Evolutionary conservation across 352 stramenopile genomes (phyloP).

Genomic region (Phytophthora constricta): DNA sequence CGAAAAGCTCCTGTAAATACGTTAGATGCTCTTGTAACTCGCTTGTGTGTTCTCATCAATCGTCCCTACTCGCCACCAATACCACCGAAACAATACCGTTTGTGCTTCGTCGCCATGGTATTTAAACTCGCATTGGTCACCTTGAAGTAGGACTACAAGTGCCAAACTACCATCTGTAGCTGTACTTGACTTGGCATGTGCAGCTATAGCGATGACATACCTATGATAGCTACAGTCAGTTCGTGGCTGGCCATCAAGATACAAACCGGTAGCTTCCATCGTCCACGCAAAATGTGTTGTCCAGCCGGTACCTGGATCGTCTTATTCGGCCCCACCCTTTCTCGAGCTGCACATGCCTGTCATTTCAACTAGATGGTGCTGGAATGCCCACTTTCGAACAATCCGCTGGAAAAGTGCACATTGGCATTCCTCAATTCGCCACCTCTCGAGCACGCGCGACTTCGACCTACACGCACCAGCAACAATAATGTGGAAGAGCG

Average conservation of each 20-base stretch:
- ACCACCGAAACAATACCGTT: too few species aligned
- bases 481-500: slow-evolving; percentile 21
- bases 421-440: slow-evolving; percentile 26
- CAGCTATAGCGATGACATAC: too few species aligned
- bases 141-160: slow-evolving; percentile 4
- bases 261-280: too few species aligned
- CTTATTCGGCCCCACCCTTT: slow-evolving; percentile 34
- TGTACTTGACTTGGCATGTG: too few species aligned
- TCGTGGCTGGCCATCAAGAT: too few species aligned
- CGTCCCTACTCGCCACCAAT: slow-evolving; percentile 1
- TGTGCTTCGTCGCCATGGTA: too few species aligned
- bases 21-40: slow-evolving; percentile 32
- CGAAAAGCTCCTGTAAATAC: slow-evolving; percentile 45
- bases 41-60: slow-evolving; percentile 16
- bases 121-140: background rate
- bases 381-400: slow-evolving; percentile 7
- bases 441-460: slow-evolving; percentile 17
- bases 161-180: slow-evolving; percentile 5
- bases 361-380: too few species aligned
- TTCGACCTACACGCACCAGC: background rate
- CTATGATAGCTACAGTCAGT: too few species aligned
- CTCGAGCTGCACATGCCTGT: slow-evolving; percentile 20
- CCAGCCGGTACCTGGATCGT: slow-evolving; percentile 1
- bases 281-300: too few species aligned
- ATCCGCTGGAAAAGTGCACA: background rate